Evolutionary conservation across 129 eudicot genomes (phyloP).

Genomic region (Escallonia herrerae): DNA sequence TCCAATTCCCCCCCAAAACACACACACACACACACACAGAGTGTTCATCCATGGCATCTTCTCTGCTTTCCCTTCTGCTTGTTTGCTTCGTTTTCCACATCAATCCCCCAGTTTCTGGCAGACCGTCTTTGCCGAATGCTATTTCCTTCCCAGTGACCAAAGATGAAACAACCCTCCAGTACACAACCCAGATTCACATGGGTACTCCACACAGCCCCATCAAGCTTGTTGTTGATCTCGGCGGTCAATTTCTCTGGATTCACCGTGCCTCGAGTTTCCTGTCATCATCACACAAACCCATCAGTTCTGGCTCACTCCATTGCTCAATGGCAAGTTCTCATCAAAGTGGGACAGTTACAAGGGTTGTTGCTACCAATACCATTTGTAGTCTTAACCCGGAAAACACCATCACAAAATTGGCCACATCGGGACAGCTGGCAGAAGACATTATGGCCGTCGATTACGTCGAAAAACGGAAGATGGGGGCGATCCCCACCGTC

Average conservation of each 20-base stretch:
- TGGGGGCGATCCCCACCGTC: conserved; percentile 16
- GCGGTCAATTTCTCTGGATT: conserved; percentile 44
- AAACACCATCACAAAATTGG: conserved; percentile 40
- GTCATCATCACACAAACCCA: conserved; percentile 23
- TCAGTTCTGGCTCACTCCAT: conserved; percentile 32
- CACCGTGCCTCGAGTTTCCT: conserved; percentile 13
- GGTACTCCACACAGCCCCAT: conserved; percentile 33
- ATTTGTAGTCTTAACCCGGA: conserved; percentile 26
- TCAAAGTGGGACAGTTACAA: neutral
- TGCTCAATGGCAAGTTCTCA: conserved; percentile 45
- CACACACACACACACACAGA: neutral
- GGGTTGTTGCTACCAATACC: neutral
- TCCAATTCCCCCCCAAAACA: neutral
- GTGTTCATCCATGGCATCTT: conserved; percentile 26
- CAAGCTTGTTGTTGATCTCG: conserved; percentile 57
- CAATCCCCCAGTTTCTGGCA: conserved; percentile 17
- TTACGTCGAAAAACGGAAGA: conserved; percentile 5
- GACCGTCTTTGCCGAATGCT: conserved; percentile 24
- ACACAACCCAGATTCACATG: conserved; percentile 40
- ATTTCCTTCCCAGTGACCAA: conserved; percentile 39
- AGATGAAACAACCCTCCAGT: conserved; percentile 48
- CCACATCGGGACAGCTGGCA: conserved; percentile 31
- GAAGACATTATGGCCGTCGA: conserved; percentile 26
- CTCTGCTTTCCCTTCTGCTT: conserved; percentile 4
- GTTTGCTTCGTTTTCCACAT: conserved; percentile 20